Evolutionary conservation across 805 yeast genomes (phyloP).

Genomic region (Starmerella scarabaei): DNA sequence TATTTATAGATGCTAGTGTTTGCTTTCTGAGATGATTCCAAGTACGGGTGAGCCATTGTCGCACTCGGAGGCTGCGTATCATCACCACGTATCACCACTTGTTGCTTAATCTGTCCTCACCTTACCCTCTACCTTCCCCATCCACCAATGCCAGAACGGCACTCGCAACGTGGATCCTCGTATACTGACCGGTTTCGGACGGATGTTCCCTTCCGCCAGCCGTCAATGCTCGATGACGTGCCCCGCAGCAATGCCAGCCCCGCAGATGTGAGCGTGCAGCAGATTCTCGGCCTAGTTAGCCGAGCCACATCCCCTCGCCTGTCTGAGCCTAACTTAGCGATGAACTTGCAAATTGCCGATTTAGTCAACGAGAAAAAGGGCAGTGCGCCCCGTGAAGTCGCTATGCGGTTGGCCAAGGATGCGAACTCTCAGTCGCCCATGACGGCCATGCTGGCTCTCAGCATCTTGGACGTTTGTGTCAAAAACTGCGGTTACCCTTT

Average conservation of each 20-base stretch:
- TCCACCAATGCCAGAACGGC: neutral
- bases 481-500: slow-evolving; percentile 97
- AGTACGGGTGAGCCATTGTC: too few species aligned
- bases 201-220: slow-evolving; percentile 14
- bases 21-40: too few species aligned
- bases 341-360: slow-evolving; percentile 88
- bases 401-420: slow-evolving; percentile 66
- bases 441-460: slow-evolving; percentile 66
- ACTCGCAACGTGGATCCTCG: slow-evolving; percentile 1
- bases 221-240: neutral
- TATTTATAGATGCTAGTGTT: too few species aligned
- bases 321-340: slow-evolving; percentile 72
- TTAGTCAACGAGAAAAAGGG: slow-evolving; percentile 88
- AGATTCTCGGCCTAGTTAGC: slow-evolving; percentile 2
- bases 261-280: slow-evolving; percentile 9
- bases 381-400: slow-evolving; percentile 81
- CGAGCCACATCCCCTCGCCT: slow-evolving; percentile 30
- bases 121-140: too few species aligned
- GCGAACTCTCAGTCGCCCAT: slow-evolving; percentile 34
- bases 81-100: too few species aligned
- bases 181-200: slow-evolving; percentile 22
- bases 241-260: neutral
- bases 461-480: slow-evolving; percentile 69
- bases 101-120: too few species aligned
- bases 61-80: too few species aligned